Base-by-base conservation (phyloP, 2,329 filamentous ascomycete species). In the Aspergillus piperis region DNA sequence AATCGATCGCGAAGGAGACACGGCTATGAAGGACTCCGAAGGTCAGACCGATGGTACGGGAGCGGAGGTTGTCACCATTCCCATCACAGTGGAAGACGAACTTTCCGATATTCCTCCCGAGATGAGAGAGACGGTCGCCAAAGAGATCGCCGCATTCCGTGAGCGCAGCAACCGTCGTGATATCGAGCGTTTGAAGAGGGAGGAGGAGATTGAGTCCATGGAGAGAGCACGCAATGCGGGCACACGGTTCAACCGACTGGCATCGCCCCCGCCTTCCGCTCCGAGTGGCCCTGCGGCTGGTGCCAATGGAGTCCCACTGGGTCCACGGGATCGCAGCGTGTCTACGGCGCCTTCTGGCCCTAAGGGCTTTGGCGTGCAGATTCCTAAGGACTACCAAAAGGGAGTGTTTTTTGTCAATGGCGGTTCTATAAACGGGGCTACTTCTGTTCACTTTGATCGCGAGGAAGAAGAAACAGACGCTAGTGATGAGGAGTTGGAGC, bases 51-150 rank as follows among this genome's bases (percentile, higher is more conserved):
- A 86, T 41, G 87, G 87, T 36, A 77, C 78, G 42, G 86, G 87
- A 57, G 88, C 91, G 5, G 92, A 96, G 75, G 89, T 97, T 41
- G 89, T 96, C 65, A 96, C 93, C 60, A 96, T 98, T 61, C 89
- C 92, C 3, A 83, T 96, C 32, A 88, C 89, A 1, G 86, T 90
- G 55, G 95, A 99, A 64, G 96, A 99, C 71, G 95, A 99, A 71
- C 82, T 99, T 48, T 89, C 93, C 19, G 95, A 99, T 70, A 97
- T 99, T 51, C 95, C 95, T 0, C 89, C 91, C 0, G 95, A 98
- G 73, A 96, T 96, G 92, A 88, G 95, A 23, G 95, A 96, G 73
- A 93, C 92, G 0, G 95, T 99, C 15, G 91, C 95, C 0, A 89
- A 89, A 59, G 96, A 99, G 74, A 99, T 99, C 70, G 88, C 92